Conservation (phyloP, 2,329 filamentous ascomycete genomes). For the Mariannaea elegans region DNA sequence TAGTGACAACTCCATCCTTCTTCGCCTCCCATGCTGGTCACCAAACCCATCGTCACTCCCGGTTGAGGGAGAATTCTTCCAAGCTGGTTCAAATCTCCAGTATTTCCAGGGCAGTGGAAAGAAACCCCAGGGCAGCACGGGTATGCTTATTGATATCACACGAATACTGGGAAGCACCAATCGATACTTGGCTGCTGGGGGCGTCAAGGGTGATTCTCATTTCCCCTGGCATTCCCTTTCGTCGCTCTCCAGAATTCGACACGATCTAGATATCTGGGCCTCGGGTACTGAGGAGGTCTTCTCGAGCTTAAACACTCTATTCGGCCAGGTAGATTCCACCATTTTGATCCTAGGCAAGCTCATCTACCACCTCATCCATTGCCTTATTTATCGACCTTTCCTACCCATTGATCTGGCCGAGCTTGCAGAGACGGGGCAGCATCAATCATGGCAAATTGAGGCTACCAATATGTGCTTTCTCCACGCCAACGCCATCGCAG, state of each 20-base stretch:
- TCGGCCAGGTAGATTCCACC: slow-evolving; percentile 81
- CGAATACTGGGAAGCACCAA: slow-evolving; percentile 86
- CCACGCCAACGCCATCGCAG: slow-evolving; percentile 87
- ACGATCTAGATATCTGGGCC: slow-evolving; percentile 87
- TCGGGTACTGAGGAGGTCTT: slow-evolving; percentile 83
- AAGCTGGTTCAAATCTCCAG: slow-evolving; percentile 79
- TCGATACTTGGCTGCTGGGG: slow-evolving; percentile 83
- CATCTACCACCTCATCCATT: slow-evolving; percentile 87
- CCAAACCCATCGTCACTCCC: slow-evolving; percentile 67
- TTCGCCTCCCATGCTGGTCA: slow-evolving; percentile 80
- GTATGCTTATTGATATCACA: slow-evolving; percentile 85
- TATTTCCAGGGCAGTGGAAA: slow-evolving; percentile 74
- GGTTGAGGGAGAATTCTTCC: slow-evolving; percentile 82
- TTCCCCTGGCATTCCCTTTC: slow-evolving; percentile 92
- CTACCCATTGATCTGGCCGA: slow-evolving; percentile 85
- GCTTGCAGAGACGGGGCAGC: slow-evolving; percentile 80
- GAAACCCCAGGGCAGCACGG: slow-evolving; percentile 77
- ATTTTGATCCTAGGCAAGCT: slow-evolving; percentile 84
- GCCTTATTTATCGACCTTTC: slow-evolving; percentile 86
- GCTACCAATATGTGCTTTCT: slow-evolving; percentile 87
- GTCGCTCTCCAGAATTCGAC: slow-evolving; percentile 84
- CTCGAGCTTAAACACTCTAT: slow-evolving; percentile 76
- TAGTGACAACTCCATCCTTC: slow-evolving; percentile 76
- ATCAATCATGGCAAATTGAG: slow-evolving; percentile 93
- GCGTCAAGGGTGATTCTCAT: slow-evolving; percentile 88